phyloP scores from a whole-genome alignment of 2,329 filamentous ascomycete genomes.

The Exserohilum turcica region DNA sequence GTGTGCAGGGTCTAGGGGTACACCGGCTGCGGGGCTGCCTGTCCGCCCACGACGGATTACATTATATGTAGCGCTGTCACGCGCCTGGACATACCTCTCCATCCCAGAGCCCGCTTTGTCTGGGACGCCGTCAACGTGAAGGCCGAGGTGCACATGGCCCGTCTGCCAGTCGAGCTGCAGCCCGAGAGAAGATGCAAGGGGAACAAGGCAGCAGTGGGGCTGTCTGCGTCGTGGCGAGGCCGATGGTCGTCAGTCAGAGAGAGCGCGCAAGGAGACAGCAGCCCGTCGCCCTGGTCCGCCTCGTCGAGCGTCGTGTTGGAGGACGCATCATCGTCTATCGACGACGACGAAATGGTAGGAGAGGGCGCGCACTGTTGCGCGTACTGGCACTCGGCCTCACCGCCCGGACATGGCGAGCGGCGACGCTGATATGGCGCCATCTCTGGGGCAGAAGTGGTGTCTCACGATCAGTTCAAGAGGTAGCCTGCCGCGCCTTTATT shows the following conservation, averaged over 20 bases:
- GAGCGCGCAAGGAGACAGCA: not conserved
- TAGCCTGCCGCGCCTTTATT: constrained; percentile 1
- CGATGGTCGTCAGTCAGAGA: constrained; percentile 2
- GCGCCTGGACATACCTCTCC: constrained; percentile 23
- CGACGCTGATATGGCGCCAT: constrained; percentile 20
- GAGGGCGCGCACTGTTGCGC: constrained; percentile 19
- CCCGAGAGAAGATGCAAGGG: constrained; percentile 34
- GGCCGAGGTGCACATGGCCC: constrained; percentile 37
- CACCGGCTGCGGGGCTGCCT: constrained; percentile 16
- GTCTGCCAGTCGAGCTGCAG: constrained; percentile 35
- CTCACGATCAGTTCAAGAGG: constrained; percentile 1
- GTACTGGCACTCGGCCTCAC: constrained; percentile 25
- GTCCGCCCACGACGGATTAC: not conserved
- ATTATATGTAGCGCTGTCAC: not conserved
- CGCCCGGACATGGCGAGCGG: constrained; percentile 30
- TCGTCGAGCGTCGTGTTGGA: constrained; percentile 23
- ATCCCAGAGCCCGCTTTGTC: constrained; percentile 10
- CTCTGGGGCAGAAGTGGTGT: not conserved
- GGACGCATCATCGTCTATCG: constrained; percentile 17
- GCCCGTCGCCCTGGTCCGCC: constrained; percentile 6
- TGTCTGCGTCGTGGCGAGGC: constrained; percentile 2
- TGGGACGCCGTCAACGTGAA: constrained; percentile 36
- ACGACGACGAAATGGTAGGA: constrained; percentile 16
- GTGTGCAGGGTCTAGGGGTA: constrained; percentile 19
- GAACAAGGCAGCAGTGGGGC: constrained; percentile 15